These are phyloP conservation scores for Hypoxylon crocopeplum DNA, from an alignment of 495 filamentous ascomycete genomes.

Conservation along the genomic window DNA sequence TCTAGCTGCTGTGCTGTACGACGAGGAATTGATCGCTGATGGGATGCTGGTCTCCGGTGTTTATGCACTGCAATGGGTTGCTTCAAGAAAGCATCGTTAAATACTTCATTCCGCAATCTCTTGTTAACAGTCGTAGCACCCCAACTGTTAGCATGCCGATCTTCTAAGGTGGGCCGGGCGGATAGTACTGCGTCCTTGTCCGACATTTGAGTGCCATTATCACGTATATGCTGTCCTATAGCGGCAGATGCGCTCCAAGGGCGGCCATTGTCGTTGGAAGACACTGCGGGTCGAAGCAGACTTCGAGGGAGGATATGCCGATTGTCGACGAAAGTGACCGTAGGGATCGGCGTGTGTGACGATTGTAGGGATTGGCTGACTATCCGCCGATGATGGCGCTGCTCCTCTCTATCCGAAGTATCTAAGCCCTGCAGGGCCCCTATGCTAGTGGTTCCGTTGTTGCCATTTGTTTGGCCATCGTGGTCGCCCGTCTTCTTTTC, in stretches of 20 bases:
- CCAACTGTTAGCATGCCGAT: constrained; percentile 75
- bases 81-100: constrained; percentile 91
- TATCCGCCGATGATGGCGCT: constrained; percentile 60
- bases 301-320: constrained; percentile 91
- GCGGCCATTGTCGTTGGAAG: constrained; percentile 30
- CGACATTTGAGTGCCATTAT: constrained; percentile 7
- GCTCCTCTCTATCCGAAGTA: constrained; percentile 31
- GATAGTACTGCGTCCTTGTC: background rate
- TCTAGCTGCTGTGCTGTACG: constrained; percentile 49
- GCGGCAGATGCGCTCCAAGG: constrained; percentile 49
- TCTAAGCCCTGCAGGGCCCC: constrained; percentile 11
- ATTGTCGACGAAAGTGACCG: constrained; percentile 95
- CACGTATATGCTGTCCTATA: constrained; percentile 20
- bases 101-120: constrained; percentile 85
- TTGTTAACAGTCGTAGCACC: constrained; percentile 95
- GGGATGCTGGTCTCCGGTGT: constrained; percentile 62
- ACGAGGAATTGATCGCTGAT: constrained; percentile 63
- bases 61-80: constrained; percentile 70
- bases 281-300: constrained; percentile 59
- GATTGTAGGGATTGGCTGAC: constrained; percentile 77
- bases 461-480: constrained; percentile 31
- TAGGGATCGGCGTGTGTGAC: constrained; percentile 67
- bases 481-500: constrained; percentile 36
- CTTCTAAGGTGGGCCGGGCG: constrained; percentile 51
- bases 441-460: constrained; percentile 20